These are phyloP conservation scores for Boletus sp. DNA, from an alignment of 768 basidiomycete species.

Conservation along the genomic window DNA sequence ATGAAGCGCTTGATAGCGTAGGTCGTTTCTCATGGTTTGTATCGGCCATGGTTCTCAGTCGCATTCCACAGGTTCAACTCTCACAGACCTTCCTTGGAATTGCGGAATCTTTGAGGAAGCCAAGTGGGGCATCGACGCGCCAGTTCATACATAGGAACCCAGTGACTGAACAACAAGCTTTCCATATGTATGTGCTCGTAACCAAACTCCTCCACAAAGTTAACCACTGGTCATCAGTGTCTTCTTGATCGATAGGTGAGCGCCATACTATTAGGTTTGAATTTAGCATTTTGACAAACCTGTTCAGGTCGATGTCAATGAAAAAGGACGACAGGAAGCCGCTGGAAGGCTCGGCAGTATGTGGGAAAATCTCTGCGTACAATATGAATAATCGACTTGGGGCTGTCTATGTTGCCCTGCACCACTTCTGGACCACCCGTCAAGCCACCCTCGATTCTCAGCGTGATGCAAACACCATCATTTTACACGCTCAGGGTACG, in stretches of 20 bases:
- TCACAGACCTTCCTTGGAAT: conserved; percentile 54
- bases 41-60: neutral
- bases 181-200: conserved; percentile 50
- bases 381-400: conserved; percentile 48
- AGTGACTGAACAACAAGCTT: conserved; percentile 44
- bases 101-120: conserved; percentile 53
- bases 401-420: conserved; percentile 52
- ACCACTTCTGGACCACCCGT: conserved; percentile 54
- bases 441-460: conserved; percentile 35
- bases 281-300: neutral
- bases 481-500: conserved; percentile 40
- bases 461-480: conserved; percentile 54
- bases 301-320: conserved; percentile 55
- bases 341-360: conserved; percentile 36
- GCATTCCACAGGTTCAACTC: conserved; percentile 42
- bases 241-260: conserved; percentile 24
- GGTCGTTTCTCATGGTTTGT: conserved; percentile 6
- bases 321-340: conserved; percentile 38
- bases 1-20: conserved; percentile 51
- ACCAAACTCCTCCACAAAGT: neutral
- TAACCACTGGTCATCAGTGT: conserved; percentile 2
- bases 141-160: conserved; percentile 53
- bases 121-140: conserved; percentile 45
- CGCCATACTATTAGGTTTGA: neutral
- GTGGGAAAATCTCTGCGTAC: neutral